Evolutionary conservation across 1,284 basidiomycete species (phyloP), one percentile per base, ranked within the genome.

Genomic region (Mycena citricolor): DNA sequence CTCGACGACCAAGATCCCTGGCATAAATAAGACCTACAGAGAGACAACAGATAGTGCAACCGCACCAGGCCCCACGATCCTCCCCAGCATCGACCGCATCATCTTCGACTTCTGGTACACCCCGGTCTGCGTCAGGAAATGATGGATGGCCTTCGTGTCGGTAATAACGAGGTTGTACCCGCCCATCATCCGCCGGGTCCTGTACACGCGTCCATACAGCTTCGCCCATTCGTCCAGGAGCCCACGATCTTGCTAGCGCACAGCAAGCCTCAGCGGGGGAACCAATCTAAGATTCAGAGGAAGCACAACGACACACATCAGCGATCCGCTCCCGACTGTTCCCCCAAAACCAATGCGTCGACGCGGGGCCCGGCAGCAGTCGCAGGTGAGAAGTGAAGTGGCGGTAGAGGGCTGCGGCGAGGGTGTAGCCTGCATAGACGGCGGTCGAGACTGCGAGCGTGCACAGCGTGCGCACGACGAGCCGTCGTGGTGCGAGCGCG

Each of bases 1-100:
- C 14, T 49, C 47, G 5, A 39, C 37, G 11, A 49, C 47, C 4
- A 49, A 42, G 4, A 49, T 16, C 29, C 44, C 44, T 45, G 32
- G 25, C 13, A 13, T 6, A 25, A 22, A n/a, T 13, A 5, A 30
- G 8, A 21, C 11, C 10, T 25, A 23, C 13, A 3, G 4, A 4
- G 2, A 19, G 7, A 22, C 7, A n/a, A 11, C 2, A 10, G 10
- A 19, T 5, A 2, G 8, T 21, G n/a, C 20, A 35, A n/a, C 10
- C 30, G 5, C 20, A 29, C 47, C 47, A 7, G 47, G 47, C 3
- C 47, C 47, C 4, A 49, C 42, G 8, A 49, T 28, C 4, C 32
- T 36, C 2, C 28, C 21, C 4, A 48, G 33, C 8, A 6, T 30
- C 7, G 16, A 32, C 13, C 46, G 40, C 14, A 25, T 31, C 4